phyloP scores from a whole-genome alignment of 805 yeast species.

The Saccharomyces eubayanus region DNA sequence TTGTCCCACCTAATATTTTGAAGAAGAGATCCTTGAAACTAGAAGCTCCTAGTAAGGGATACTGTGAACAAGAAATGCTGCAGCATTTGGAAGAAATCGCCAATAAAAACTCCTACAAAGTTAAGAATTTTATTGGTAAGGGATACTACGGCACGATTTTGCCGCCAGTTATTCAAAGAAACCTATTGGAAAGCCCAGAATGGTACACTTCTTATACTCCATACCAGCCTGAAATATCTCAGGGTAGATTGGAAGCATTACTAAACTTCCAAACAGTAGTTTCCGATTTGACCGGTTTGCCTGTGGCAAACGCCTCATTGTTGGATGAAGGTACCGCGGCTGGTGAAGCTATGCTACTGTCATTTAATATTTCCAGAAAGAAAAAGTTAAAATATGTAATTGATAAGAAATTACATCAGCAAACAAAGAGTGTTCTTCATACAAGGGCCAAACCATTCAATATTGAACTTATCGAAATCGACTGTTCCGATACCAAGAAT shows the following conservation, averaged over 20 bases:
- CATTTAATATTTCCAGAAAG: conserved; percentile 57
- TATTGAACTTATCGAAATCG: conserved; percentile 54
- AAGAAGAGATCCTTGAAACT: conserved; percentile 59
- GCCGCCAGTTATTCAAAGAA: conserved; percentile 91
- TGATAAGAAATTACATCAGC: conserved; percentile 72
- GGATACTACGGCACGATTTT: conserved; percentile 87
- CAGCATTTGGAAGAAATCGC: conserved; percentile 63
- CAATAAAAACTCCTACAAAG: conserved; percentile 54
- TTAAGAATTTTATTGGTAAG: conserved; percentile 77
- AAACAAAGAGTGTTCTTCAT: conserved; percentile 69
- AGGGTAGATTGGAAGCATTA: conserved; percentile 86
- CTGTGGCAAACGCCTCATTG: conserved; percentile 90
- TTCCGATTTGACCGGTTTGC: conserved; percentile 83
- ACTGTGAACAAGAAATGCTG: conserved; percentile 73
- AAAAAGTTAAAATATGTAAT: conserved; percentile 64
- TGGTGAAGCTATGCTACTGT: conserved; percentile 89
- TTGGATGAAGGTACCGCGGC: conserved; percentile 97
- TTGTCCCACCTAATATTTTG: conserved; percentile 71
- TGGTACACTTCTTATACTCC: conserved; percentile 99
- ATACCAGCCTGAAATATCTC: conserved; percentile 96
- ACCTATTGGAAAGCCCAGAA: conserved; percentile 85
- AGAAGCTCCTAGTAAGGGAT: conserved; percentile 59
- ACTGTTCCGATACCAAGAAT: conserved; percentile 38
- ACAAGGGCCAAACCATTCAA: conserved; percentile 73
- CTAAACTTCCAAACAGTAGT: conserved; percentile 90